These are phyloP conservation scores for Venustampulla echinocandica DNA, from an alignment of 495 filamentous ascomycete species.

Conservation along the genomic window DNA sequence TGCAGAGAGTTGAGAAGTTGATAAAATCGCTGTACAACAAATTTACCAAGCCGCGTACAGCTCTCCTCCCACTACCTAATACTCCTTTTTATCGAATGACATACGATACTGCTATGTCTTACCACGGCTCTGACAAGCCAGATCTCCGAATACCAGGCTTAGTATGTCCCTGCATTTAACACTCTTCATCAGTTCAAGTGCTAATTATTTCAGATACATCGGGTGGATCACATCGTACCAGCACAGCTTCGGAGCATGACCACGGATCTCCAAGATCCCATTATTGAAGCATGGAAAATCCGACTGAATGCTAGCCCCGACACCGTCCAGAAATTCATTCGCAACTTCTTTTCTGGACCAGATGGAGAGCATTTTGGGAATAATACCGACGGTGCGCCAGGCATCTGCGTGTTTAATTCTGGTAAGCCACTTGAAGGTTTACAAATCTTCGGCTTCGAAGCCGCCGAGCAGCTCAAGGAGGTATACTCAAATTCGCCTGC, in stretches of 20 bases:
- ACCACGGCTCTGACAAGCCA: constrained; percentile 85
- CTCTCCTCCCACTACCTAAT: constrained; percentile 17
- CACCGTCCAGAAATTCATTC: constrained; percentile 51
- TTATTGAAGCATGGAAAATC: constrained; percentile 66
- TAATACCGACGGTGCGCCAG: constrained; percentile 64
- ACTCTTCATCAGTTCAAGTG: background rate
- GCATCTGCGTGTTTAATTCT: constrained; percentile 63
- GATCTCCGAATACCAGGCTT: constrained; percentile 53
- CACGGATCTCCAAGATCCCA: constrained; percentile 47
- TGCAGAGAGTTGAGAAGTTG: constrained; percentile 56
- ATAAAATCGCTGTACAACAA: constrained; percentile 49
- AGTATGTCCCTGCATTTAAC: constrained; percentile 9
- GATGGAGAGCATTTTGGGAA: constrained; percentile 50
- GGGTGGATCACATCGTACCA: constrained; percentile 54
- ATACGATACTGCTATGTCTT: constrained; percentile 71
- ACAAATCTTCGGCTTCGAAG: constrained; percentile 65
- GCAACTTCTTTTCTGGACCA: constrained; percentile 57
- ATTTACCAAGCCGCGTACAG: background rate
- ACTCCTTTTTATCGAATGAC: constrained; percentile 48
- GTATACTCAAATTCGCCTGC: background rate
- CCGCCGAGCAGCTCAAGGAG: constrained; percentile 40
- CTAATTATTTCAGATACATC: constrained; percentile 41
- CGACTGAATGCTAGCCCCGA: constrained; percentile 27
- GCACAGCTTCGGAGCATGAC: constrained; percentile 65
- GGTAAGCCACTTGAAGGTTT: constrained; percentile 64